Conservation (phyloP, 2,329 filamentous ascomycete genomes). For the Tolypocladium pustulatum region DNA sequence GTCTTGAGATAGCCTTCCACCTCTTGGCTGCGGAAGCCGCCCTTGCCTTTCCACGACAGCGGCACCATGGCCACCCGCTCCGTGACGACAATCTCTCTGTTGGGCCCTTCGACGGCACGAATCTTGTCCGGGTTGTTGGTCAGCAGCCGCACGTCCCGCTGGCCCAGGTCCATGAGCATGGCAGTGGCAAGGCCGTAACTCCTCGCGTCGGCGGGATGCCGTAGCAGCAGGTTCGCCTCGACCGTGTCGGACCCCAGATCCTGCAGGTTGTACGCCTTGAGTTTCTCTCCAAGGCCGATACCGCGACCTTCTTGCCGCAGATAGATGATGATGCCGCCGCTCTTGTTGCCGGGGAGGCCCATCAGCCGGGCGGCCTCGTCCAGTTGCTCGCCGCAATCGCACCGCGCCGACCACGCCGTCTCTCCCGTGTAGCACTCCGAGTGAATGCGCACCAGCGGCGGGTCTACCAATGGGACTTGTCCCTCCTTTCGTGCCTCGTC, state of each 20-base stretch:
- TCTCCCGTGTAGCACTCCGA: slow-evolving; percentile 98
- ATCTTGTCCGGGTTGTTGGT: slow-evolving; percentile 99
- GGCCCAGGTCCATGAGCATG: slow-evolving; percentile 78
- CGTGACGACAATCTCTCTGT: slow-evolving; percentile 74
- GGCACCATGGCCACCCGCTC: slow-evolving; percentile 95
- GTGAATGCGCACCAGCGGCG: slow-evolving; percentile 83
- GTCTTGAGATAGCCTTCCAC: slow-evolving; percentile 91
- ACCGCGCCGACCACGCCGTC: slow-evolving; percentile 95
- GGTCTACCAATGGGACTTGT: slow-evolving; percentile 5
- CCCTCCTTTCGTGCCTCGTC: slow-evolving; percentile 4
- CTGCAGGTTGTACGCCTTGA: slow-evolving; percentile 97
- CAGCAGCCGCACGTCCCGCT: slow-evolving; percentile 67
- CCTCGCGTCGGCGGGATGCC: slow-evolving; percentile 88
- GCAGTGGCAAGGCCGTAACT: slow-evolving; percentile 96
- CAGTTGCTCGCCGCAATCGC: slow-evolving; percentile 94
- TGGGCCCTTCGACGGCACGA: slow-evolving; percentile 82
- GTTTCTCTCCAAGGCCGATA: slow-evolving; percentile 87
- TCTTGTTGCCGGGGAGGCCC: slow-evolving; percentile 54
- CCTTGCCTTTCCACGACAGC: slow-evolving; percentile 77
- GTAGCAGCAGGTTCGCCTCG: slow-evolving; percentile 81
- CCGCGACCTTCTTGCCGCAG: slow-evolving; percentile 91
- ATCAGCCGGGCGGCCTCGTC: slow-evolving; percentile 93
- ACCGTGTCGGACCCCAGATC: slow-evolving; percentile 97
- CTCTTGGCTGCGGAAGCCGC: slow-evolving; percentile 77
- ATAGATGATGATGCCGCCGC: slow-evolving; percentile 88